These are phyloP conservation scores for Cadophora malorum DNA, from an alignment of 2,329 filamentous ascomycete genomes.

Conservation along the genomic window DNA sequence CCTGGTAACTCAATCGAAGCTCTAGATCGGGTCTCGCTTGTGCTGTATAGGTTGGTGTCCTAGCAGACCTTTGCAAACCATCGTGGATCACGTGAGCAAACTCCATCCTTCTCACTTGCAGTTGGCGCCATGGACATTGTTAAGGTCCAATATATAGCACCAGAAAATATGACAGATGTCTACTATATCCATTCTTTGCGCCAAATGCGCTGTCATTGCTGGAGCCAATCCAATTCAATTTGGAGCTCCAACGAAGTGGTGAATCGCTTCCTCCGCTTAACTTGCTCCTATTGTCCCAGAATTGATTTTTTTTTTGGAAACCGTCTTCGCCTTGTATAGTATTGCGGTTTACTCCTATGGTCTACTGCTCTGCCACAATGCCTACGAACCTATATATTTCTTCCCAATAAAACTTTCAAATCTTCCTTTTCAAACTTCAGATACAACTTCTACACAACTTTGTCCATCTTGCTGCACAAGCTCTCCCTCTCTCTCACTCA, in stretches of 20 bases:
- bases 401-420: neutral
- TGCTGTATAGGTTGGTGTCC: neutral
- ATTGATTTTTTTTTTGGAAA: neutral
- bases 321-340: neutral
- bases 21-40: slow-evolving; percentile 28
- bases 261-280: slow-evolving; percentile 18
- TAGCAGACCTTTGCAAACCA: too few species aligned
- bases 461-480: neutral
- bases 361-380: neutral
- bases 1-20: slow-evolving; percentile 47
- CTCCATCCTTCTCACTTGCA: neutral
- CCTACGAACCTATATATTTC: neutral
- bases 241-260: neutral
- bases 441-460: slow-evolving; percentile 8
- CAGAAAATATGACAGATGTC: too few species aligned
- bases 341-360: neutral
- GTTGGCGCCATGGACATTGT: neutral
- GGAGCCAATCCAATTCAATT: neutral
- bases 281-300: slow-evolving; percentile 10
- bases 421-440: neutral
- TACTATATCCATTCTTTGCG: neutral
- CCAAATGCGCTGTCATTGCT: neutral
- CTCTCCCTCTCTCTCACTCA: neutral
- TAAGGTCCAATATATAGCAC: too few species aligned
- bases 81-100: neutral